phyloP scores from a whole-genome alignment of 2,329 filamentous ascomycete species.

The Fusarium multiceps region DNA sequence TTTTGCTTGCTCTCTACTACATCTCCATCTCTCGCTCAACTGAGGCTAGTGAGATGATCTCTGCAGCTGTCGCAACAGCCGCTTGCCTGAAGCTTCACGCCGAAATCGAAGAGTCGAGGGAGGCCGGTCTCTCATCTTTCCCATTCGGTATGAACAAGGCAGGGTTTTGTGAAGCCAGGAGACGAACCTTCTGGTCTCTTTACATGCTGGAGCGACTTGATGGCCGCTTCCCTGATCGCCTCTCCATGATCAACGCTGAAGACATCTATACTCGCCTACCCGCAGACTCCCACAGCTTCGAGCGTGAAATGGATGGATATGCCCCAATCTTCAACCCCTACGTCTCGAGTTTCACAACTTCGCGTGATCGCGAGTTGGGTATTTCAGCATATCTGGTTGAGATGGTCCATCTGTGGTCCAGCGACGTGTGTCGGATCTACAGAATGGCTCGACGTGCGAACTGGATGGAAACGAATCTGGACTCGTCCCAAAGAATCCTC shows the following conservation, averaged over 20 bases:
- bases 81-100: slow-evolving; percentile 71
- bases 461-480: slow-evolving; percentile 44
- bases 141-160: slow-evolving; percentile 68
- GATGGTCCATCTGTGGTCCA: slow-evolving; percentile 72
- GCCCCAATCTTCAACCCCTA: slow-evolving; percentile 71
- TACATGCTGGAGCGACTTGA: slow-evolving; percentile 77
- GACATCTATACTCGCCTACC: slow-evolving; percentile 76
- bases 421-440: slow-evolving; percentile 70
- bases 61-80: slow-evolving; percentile 69
- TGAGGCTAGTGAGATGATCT: slow-evolving; percentile 72
- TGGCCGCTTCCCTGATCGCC: slow-evolving; percentile 65
- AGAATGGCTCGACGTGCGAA: slow-evolving; percentile 48
- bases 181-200: slow-evolving; percentile 78
- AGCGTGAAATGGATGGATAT: slow-evolving; percentile 66
- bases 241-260: slow-evolving; percentile 68
- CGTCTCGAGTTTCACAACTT: slow-evolving; percentile 37
- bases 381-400: slow-evolving; percentile 71
- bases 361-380: slow-evolving; percentile 52
- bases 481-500: slow-evolving; percentile 59
- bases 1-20: slow-evolving; percentile 75
- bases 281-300: slow-evolving; percentile 69
- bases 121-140: slow-evolving; percentile 53
- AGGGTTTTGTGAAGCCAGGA: slow-evolving; percentile 72
- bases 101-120: slow-evolving; percentile 64
- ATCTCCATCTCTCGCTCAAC: slow-evolving; percentile 69